Percentiles rank a stretch among this genome's conserved stretches.
These are phyloP conservation scores for Dioscorea zingiberensis DNA, from an alignment of 106 monocot genomes.

Conservation along the genomic window DNA sequence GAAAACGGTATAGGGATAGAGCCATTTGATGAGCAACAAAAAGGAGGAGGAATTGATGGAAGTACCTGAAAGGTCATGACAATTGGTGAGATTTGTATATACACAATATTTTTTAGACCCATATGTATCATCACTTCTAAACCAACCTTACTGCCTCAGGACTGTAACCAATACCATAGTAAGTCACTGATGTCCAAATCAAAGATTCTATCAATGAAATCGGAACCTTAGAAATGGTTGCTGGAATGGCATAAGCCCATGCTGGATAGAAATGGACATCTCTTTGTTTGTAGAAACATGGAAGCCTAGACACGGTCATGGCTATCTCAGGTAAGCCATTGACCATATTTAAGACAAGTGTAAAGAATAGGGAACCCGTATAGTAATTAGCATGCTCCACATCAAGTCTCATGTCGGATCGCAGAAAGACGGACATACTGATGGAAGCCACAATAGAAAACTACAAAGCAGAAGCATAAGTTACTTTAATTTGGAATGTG, in stretches of 20 bases:
- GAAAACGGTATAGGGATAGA: conserved; percentile 46
- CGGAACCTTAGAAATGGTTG: no score
- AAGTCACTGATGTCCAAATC: conserved; percentile 58
- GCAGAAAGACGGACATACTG: conserved; percentile 49
- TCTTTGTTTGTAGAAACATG: no score
- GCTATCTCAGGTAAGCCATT: conserved; percentile 67
- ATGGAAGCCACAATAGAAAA: conserved; percentile 43
- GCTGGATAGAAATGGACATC: no score
- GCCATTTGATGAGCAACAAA: conserved; percentile 57
- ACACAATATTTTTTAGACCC: background rate
- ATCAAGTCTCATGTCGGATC: conserved; percentile 44
- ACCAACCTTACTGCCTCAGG: conserved; percentile 50
- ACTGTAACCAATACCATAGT: conserved; percentile 72
- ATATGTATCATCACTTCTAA: background rate
- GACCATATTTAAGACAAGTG: conserved; percentile 38
- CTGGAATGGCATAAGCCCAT: no score
- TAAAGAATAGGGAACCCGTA: conserved; percentile 59
- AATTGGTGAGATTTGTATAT: background rate
- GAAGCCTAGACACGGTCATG: conserved; percentile 60
- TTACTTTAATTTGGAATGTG: background rate
- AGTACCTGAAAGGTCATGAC: conserved; percentile 37
- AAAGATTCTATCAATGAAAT: conserved; percentile 72
- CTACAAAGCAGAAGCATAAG: conserved; percentile 20
- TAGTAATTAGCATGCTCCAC: conserved; percentile 55
- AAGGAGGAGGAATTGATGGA: conserved; percentile 61